These are phyloP conservation scores for Danielia reshetovae DNA, from an alignment of 805 yeast genomes.

Conservation along the genomic window DNA sequence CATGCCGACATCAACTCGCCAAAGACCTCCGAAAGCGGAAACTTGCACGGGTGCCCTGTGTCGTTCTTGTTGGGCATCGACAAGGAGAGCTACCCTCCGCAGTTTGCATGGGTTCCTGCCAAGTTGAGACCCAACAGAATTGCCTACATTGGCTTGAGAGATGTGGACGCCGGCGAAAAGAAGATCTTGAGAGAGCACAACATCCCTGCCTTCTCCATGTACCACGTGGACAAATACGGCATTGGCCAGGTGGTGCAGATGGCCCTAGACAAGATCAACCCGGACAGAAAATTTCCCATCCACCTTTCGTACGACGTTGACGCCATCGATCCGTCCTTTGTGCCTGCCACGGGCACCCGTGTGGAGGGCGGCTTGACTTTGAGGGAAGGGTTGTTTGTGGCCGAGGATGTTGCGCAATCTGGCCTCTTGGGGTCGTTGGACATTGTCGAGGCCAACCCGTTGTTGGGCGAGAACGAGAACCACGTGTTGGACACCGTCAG, in stretches of 20 bases:
- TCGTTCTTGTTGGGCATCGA: slow-evolving; percentile 85
- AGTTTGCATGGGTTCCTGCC: slow-evolving; percentile 77
- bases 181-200: slow-evolving; percentile 62
- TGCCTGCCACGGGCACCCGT: slow-evolving; percentile 97
- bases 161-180: slow-evolving; percentile 85
- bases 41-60: slow-evolving; percentile 95
- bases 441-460: slow-evolving; percentile 91
- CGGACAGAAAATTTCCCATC: slow-evolving; percentile 63
- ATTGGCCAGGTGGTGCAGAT: slow-evolving; percentile 86
- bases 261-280: slow-evolving; percentile 80
- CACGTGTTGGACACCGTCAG: slow-evolving; percentile 82
- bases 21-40: slow-evolving; percentile 76
- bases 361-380: slow-evolving; percentile 94
- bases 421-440: slow-evolving; percentile 88
- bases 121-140: slow-evolving; percentile 63
- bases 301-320: slow-evolving; percentile 95
- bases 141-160: slow-evolving; percentile 92
- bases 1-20: slow-evolving; percentile 97
- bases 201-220: slow-evolving; percentile 89
- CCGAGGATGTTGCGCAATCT: slow-evolving; percentile 87
- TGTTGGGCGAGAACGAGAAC: slow-evolving; percentile 69
- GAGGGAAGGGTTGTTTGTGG: slow-evolving; percentile 89
- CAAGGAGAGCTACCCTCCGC: slow-evolving; percentile 60
- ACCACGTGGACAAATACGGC: slow-evolving; percentile 92
- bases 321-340: slow-evolving; percentile 90